Evolutionary conservation across 805 yeast species (phyloP).

Genomic region (Nakazawaea wyomingensis): DNA sequence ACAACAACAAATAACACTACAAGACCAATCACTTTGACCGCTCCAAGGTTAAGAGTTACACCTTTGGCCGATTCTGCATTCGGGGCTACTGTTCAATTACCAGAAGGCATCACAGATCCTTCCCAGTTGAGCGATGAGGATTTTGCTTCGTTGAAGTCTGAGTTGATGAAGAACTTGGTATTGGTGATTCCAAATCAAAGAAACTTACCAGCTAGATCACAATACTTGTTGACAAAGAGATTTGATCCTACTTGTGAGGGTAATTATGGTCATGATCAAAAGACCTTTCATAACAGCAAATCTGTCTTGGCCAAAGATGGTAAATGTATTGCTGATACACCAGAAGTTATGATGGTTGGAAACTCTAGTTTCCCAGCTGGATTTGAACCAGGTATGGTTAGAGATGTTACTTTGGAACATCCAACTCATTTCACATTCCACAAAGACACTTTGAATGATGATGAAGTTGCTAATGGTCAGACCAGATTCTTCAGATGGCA

Average conservation of each 20-base stretch:
- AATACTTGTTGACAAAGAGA: constrained; percentile 67
- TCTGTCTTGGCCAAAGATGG: constrained; percentile 80
- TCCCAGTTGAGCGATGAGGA: constrained; percentile 59
- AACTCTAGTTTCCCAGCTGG: constrained; percentile 69
- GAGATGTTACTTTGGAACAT: constrained; percentile 60
- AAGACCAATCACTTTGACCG: background rate
- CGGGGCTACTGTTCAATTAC: constrained; percentile 67
- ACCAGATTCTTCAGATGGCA: constrained; percentile 94
- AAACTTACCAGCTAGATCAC: constrained; percentile 66
- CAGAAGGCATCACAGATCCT: constrained; percentile 71
- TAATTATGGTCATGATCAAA: constrained; percentile 75
- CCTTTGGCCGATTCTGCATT: constrained; percentile 50
- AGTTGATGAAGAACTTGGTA: constrained; percentile 65
- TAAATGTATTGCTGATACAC: constrained; percentile 70
- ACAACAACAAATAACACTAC: too few species aligned
- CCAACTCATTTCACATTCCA: constrained; percentile 85
- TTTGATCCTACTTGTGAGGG: constrained; percentile 71
- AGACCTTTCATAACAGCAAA: constrained; percentile 59
- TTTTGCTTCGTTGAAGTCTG: constrained; percentile 55
- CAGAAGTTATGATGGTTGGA: constrained; percentile 88
- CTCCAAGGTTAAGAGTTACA: constrained; percentile 28
- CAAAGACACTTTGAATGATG: constrained; percentile 56
- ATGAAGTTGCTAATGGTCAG: constrained; percentile 54
- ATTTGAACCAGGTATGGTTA: constrained; percentile 30
- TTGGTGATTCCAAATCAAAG: constrained; percentile 69